A percentile compares a stretch with the other conserved stretches of the same genome.
phyloP scores from a whole-genome alignment of 139 green algal species.

The Monoraphidium neglectum region DNA sequence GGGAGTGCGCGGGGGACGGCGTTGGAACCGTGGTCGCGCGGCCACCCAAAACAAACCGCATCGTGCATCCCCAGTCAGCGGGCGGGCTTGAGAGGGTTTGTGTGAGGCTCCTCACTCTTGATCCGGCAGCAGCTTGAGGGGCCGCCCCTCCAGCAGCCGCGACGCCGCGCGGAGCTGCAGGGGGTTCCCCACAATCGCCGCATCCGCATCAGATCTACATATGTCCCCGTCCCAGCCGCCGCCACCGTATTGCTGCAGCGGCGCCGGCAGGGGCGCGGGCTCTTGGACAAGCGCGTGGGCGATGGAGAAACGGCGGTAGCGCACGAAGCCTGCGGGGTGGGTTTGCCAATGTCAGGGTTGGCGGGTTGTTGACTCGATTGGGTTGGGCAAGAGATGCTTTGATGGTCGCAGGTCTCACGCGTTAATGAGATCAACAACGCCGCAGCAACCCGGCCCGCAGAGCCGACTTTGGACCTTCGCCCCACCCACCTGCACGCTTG shows the following conservation, averaged over 20 bases:
- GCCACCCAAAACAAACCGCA: no score
- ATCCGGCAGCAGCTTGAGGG: constrained; percentile 28
- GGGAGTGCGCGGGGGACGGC: no score
- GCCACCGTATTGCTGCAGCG: not conserved
- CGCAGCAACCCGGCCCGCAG: not conserved
- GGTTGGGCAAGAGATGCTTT: no score
- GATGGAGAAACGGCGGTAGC: constrained; percentile 13
- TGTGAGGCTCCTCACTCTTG: constrained; percentile 14
- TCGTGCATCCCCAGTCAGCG: no score
- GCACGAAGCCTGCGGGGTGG: constrained; percentile 1
- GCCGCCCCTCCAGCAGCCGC: constrained; percentile 13
- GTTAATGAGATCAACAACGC: not conserved
- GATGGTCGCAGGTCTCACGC: no score
- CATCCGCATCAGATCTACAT: no score
- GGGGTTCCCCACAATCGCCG: not conserved
- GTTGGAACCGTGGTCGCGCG: no score
- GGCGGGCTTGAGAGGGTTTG: no score
- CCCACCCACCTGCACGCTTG: constrained; percentile 7
- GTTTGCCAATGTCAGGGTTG: not conserved
- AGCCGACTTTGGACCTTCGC: not conserved
- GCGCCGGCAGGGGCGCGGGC: not conserved
- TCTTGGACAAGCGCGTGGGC: not conserved
- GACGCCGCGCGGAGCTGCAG: constrained; percentile 12
- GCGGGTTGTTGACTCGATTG: not conserved
- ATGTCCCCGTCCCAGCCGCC: no score